These are phyloP conservation scores for Pestalotiopsis sp. DNA, from an alignment of 2,329 filamentous ascomycete genomes.

Conservation along the genomic window DNA sequence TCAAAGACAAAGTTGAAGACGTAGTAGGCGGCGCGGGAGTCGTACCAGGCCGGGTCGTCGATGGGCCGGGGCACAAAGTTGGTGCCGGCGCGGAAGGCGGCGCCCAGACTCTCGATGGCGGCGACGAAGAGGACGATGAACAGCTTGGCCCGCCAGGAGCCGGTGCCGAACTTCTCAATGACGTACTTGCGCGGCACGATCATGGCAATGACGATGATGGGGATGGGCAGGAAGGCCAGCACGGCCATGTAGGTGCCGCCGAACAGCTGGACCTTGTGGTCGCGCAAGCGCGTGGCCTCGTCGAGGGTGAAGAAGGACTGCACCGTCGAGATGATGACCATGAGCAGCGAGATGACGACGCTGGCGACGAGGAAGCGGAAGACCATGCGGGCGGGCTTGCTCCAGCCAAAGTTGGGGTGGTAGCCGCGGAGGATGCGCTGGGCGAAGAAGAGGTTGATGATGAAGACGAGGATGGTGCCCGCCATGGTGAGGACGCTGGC, in stretches of 20 bases:
- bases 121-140: conserved; percentile 51
- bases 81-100: conserved; percentile 58
- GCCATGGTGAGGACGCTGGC: conserved; percentile 39
- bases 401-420: conserved; percentile 40
- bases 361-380: conserved; percentile 30
- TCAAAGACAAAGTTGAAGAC: conserved; percentile 67
- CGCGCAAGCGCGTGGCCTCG: conserved; percentile 17
- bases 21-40: conserved; percentile 64
- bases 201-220: conserved; percentile 5
- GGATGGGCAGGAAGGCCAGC: conserved; percentile 38
- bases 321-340: conserved; percentile 33
- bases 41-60: conserved; percentile 56
- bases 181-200: conserved; percentile 31
- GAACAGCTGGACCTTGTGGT: conserved; percentile 29
- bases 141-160: conserved; percentile 56
- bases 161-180: conserved; percentile 56
- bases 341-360: conserved; percentile 29
- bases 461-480: conserved; percentile 37
- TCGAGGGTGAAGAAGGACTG: conserved; percentile 30
- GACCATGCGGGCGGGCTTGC: conserved; percentile 25
- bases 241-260: conserved; percentile 32
- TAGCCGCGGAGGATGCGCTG: conserved; percentile 40
- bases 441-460: conserved; percentile 41
- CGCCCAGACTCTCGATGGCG: conserved; percentile 56
- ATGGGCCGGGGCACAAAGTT: conserved; percentile 44